Evolutionary conservation across 306 rosid species (phyloP).

Genomic region (Medicago arabica): DNA sequence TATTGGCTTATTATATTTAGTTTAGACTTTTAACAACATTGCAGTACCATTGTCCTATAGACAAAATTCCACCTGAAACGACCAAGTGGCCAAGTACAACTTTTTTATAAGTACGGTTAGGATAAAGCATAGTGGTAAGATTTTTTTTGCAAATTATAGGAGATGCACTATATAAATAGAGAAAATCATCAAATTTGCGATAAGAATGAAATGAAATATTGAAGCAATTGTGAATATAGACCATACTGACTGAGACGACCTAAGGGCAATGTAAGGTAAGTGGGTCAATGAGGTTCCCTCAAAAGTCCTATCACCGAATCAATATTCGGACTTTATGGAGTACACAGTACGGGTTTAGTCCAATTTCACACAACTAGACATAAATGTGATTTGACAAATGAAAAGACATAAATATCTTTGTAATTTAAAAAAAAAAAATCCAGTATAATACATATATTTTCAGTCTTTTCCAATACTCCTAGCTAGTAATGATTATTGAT

Average conservation of each 20-base stretch:
- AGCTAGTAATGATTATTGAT: background rate
- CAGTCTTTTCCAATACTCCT: background rate
- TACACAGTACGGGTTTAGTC: background rate
- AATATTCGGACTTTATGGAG: background rate
- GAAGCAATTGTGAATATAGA: background rate
- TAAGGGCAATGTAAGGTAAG: too few relatives aligned
- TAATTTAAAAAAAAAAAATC: too few relatives aligned
- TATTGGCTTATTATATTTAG: background rate
- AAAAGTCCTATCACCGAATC: background rate
- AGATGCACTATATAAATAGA: too few relatives aligned
- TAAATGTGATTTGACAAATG: background rate
- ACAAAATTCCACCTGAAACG: background rate
- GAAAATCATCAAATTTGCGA: background rate
- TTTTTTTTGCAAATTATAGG: too few relatives aligned
- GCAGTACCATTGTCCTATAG: background rate
- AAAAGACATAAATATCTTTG: background rate
- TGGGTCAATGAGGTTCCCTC: background rate
- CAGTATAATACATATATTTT: too few relatives aligned
- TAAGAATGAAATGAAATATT: background rate
- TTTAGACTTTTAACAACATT: background rate
- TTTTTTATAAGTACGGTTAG: background rate
- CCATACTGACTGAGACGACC: background rate
- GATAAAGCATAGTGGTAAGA: background rate
- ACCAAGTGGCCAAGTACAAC: background rate
- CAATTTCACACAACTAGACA: background rate